A percentile compares a stretch with the other conserved stretches of the same genome.
phyloP scores from a whole-genome alignment of 2,329 filamentous ascomycete species.

The Trichoderma oligosporum region DNA sequence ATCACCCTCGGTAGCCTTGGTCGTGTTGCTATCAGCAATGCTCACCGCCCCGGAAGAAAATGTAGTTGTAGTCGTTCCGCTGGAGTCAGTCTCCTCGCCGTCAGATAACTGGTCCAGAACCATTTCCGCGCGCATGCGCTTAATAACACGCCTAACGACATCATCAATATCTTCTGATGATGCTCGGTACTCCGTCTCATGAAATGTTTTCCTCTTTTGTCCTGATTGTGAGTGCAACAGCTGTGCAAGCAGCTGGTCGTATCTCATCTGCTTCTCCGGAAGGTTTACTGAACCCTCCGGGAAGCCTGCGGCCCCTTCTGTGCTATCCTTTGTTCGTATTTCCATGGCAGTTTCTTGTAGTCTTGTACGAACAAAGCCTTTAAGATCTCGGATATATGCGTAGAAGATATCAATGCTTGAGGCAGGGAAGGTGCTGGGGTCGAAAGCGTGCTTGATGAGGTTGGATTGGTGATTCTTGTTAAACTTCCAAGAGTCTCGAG shows the following conservation, averaged over 20 bases:
- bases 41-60: constrained; percentile 31
- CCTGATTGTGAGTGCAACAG: constrained; percentile 40
- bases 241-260: constrained; percentile 52
- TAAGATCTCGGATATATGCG: constrained; percentile 74
- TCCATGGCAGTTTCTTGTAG: constrained; percentile 64
- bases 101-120: constrained; percentile 54
- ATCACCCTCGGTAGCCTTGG: constrained; percentile 30
- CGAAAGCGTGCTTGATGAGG: constrained; percentile 78
- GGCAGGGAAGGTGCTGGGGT: constrained; percentile 65
- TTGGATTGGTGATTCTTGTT: constrained; percentile 89
- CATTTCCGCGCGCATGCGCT: constrained; percentile 60
- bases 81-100: constrained; percentile 40
- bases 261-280: constrained; percentile 49
- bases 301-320: constrained; percentile 47
- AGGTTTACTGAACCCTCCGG: constrained; percentile 46
- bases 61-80: constrained; percentile 28
- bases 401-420: constrained; percentile 66
- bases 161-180: constrained; percentile 47
- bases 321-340: constrained; percentile 54
- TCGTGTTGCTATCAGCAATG: constrained; percentile 28
- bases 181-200: constrained; percentile 50
- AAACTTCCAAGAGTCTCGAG: constrained; percentile 81
- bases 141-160: constrained; percentile 54
- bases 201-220: constrained; percentile 48
- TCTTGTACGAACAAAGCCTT: constrained; percentile 68